Conservation (phyloP, 2,329 filamentous ascomycete species). For the Orbilia brochopaga region DNA sequence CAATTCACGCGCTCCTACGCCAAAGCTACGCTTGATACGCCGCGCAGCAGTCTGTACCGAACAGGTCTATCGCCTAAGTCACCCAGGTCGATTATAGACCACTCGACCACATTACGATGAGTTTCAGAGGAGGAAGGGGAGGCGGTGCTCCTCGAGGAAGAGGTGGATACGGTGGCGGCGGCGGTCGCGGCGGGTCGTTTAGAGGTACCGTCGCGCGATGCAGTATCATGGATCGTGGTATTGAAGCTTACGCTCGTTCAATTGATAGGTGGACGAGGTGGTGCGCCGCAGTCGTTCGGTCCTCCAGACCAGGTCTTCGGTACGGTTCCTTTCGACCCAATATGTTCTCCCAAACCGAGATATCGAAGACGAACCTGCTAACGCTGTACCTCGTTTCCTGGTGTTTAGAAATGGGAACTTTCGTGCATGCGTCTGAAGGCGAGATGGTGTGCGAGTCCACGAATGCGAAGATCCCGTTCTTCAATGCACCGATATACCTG, state of each 20-base stretch:
- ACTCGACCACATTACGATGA: constrained; percentile 24
- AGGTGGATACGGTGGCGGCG: constrained; percentile 50
- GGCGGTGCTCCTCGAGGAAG: constrained; percentile 40
- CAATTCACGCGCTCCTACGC: neutral
- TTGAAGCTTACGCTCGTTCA: constrained; percentile 35
- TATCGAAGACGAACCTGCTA: constrained; percentile 56
- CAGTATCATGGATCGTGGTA: neutral
- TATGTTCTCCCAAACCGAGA: constrained; percentile 14
- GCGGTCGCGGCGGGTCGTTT: constrained; percentile 46
- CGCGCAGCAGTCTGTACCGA: neutral
- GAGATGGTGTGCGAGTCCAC: constrained; percentile 97
- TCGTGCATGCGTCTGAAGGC: constrained; percentile 93
- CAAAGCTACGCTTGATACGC: neutral
- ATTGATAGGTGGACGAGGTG: constrained; percentile 64
- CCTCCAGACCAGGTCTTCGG: constrained; percentile 68
- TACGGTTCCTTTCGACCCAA: constrained; percentile 55
- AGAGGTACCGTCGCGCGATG: constrained; percentile 20
- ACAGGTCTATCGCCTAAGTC: neutral
- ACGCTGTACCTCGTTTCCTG: too few species aligned
- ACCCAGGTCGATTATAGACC: neutral
- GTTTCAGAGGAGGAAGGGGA: constrained; percentile 47
- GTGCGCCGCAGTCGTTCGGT: constrained; percentile 68
- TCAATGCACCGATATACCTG: constrained; percentile 98
- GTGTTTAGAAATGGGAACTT: constrained; percentile 80
- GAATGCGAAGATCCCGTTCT: constrained; percentile 96